Evolutionary conservation across 768 basidiomycete genomes (phyloP).

Genomic region (Kwoniella sp.): DNA sequence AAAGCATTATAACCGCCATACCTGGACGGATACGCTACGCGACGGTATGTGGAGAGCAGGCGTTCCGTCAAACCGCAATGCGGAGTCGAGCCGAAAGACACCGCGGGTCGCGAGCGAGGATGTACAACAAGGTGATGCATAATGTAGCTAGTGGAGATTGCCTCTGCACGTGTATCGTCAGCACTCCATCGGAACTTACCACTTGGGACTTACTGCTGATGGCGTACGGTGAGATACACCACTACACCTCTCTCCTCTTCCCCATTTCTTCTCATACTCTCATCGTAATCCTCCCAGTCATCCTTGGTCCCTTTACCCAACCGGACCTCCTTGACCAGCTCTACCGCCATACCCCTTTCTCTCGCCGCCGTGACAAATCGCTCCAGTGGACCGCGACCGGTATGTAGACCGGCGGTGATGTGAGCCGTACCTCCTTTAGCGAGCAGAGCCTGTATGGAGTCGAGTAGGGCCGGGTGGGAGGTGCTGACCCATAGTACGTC

Average conservation of each 20-base stretch:
- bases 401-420: conserved; percentile 45
- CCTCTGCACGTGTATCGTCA: background rate
- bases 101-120: too few species aligned
- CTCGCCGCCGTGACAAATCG: conserved; percentile 29
- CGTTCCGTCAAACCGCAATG: too few species aligned
- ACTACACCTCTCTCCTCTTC: conserved; percentile 44
- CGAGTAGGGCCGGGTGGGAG: conserved; percentile 36
- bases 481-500: conserved; percentile 47
- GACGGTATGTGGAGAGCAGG: too few species aligned
- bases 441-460: conserved; percentile 30
- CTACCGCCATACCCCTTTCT: conserved; percentile 16
- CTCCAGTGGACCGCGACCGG: conserved; percentile 44
- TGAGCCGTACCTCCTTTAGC: conserved; percentile 28
- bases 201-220: too few species aligned
- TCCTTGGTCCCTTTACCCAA: conserved; percentile 22
- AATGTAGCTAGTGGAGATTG: too few species aligned
- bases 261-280: background rate
- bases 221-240: conserved; percentile 26
- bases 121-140: too few species aligned
- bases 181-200: background rate
- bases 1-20: too few species aligned
- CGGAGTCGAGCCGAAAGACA: too few species aligned
- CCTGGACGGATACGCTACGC: too few species aligned
- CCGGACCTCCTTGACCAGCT: conserved; percentile 22
- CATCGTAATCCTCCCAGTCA: conserved; percentile 28